phyloP scores from a whole-genome alignment of 805 yeast species.

The Yarrowia alimentaria region DNA sequence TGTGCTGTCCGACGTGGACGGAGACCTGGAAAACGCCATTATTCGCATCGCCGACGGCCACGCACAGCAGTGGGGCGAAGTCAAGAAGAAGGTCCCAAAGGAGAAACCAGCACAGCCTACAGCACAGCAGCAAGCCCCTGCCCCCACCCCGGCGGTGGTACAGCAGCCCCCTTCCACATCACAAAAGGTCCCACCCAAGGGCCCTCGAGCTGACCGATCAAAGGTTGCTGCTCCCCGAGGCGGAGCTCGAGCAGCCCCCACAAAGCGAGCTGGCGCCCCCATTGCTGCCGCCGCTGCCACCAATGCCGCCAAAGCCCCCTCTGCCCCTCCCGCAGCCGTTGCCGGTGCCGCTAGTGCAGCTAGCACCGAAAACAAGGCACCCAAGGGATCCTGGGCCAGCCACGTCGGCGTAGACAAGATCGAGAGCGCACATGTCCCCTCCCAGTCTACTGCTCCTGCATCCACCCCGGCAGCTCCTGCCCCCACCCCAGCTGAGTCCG shows the following conservation, averaged over 20 bases:
- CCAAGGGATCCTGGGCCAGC: constrained; percentile 29
- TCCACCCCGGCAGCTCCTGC: constrained; percentile 31
- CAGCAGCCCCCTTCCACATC: constrained; percentile 29
- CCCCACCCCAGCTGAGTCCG: constrained; percentile 31
- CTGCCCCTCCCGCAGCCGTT: constrained; percentile 31
- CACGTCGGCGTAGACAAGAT: constrained; percentile 28
- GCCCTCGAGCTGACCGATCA: constrained; percentile 33
- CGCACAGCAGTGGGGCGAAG: constrained; percentile 92
- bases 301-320: constrained; percentile 3
- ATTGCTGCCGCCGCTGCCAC: constrained; percentile 1
- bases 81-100: constrained; percentile 49
- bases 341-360: constrained; percentile 29
- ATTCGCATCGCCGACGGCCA: constrained; percentile 88
- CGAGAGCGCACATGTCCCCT: constrained; percentile 7
- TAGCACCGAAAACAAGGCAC: constrained; percentile 31
- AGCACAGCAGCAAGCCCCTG: constrained; percentile 26
- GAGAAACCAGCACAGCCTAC: constrained; percentile 30
- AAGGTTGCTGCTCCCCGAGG: constrained; percentile 6
- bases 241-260: not conserved
- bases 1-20: constrained; percentile 67
- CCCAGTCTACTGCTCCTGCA: constrained; percentile 30
- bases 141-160: constrained; percentile 18
- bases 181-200: constrained; percentile 31
- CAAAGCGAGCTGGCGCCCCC: constrained; percentile 11
- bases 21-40: constrained; percentile 74